Evolutionary conservation across 192 early-diverging fungal species (phyloP), one percentile per base, ranked within the genome.

Genomic region (Mortierella hygrophila): DNA sequence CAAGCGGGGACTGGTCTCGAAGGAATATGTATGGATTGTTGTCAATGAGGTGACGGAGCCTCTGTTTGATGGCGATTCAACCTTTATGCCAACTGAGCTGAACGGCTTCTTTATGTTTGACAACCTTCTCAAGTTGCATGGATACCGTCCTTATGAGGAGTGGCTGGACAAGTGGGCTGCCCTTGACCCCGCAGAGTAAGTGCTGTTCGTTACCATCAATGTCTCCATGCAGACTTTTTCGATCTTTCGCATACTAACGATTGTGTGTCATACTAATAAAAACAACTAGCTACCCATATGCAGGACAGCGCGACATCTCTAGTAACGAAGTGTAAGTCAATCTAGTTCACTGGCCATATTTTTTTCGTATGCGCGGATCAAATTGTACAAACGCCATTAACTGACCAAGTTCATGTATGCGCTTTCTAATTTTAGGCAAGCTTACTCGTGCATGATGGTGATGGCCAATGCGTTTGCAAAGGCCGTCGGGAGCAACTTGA

Each of bases 361-460:
- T 26, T 1, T 49, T 32, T 38, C n/a, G 40, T 21, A 4, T 8
- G 6, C 20, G 21, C 40, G 18, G 10, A 42, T 21, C 18, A 42
- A 70, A 42, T n/a, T n/a, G 8, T 10, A 41, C 9, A 23, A 18
- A 6, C 8, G 21, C 40, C n/a, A 41, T 70, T 41, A 0, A 9
- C 40, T 70, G 15, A 70, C 38, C 2, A 41, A 4, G 1, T 65
- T 2, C 29, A 32, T 32, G 11, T 32, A 0, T 1, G 11, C 60
- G n/a, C 8, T 26, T 10, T 60, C 0, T 60, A 26, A 44, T 46
- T 40, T 4, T 79, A 90, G 89, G 4, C 77, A 90, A 65, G 91
- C 89, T 1, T 91, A 91, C 65, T 91, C 89, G 0, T 91, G 91
- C 55, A 91, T 91, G 89, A 89, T 89, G 89, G 81, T 88, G 1